Conservation (phyloP, 768 basidiomycete species). For the Pleurotus citrinopileatus region DNA sequence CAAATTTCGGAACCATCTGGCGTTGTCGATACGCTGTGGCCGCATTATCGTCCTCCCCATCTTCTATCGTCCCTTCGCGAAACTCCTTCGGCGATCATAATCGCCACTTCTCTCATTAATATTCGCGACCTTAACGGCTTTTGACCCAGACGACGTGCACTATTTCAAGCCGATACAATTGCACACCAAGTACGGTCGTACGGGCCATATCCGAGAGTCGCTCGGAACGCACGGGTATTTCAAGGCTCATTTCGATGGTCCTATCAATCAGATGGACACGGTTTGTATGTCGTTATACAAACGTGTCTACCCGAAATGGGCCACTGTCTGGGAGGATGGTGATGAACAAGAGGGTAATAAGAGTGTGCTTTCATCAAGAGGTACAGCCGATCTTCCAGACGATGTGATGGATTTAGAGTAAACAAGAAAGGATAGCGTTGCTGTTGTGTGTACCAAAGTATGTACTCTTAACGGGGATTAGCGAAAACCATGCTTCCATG, state of each 20-base stretch:
- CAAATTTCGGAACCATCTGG: background rate
- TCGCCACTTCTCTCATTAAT: background rate
- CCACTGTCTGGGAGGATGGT: conserved; percentile 45
- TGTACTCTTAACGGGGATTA: no score
- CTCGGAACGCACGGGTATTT: conserved; percentile 98
- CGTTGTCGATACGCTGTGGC: background rate
- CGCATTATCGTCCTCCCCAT: background rate
- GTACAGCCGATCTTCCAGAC: conserved; percentile 3
- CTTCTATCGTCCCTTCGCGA: background rate
- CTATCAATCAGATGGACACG: conserved; percentile 94
- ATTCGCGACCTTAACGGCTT: background rate
- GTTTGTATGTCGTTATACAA: conserved; percentile 96
- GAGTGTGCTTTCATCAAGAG: no score
- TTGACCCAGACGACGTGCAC: conserved; percentile 67
- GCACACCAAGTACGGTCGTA: conserved; percentile 86
- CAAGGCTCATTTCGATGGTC: conserved; percentile 94
- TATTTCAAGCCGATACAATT: conserved; percentile 95
- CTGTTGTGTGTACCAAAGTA: no score
- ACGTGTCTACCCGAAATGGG: conserved; percentile 89
- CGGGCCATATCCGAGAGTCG: conserved; percentile 87
- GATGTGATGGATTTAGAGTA: conserved; percentile 37
- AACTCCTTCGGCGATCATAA: background rate
- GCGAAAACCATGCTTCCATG: no score
- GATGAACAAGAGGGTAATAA: conserved; percentile 7
- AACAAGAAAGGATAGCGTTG: background rate